These are phyloP conservation scores for Chrysoporthe austroafricana DNA, from an alignment of 2,329 filamentous ascomycete species.

Conservation along the genomic window DNA sequence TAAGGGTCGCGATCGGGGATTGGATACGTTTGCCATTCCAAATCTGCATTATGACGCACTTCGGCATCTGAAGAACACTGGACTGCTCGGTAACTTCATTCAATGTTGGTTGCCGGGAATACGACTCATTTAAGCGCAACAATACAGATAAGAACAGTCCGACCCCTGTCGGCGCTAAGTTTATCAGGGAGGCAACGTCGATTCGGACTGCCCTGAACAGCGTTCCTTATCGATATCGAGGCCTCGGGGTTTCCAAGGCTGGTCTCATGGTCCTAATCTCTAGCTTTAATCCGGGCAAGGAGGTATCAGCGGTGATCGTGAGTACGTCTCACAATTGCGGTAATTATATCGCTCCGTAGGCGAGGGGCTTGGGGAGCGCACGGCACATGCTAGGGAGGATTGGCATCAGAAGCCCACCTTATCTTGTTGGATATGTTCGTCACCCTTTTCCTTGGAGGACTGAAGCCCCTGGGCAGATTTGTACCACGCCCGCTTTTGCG, in stretches of 20 bases:
- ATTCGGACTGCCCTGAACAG: neutral
- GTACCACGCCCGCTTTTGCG: neutral
- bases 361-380: neutral
- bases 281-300: neutral
- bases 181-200: neutral
- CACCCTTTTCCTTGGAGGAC: neutral
- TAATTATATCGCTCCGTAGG: neutral
- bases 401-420: neutral
- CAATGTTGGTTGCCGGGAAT: neutral
- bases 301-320: neutral
- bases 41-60: neutral
- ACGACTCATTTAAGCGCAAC: neutral
- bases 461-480: neutral
- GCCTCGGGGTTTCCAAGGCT: neutral
- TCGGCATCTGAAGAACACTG: neutral
- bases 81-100: neutral
- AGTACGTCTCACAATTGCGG: neutral
- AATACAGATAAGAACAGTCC: neutral
- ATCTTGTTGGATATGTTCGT: neutral
- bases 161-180: neutral
- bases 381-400: slow-evolving; percentile 5
- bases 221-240: slow-evolving; percentile 4
- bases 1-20: neutral
- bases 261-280: neutral
- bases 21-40: neutral